Evolutionary conservation across 2,329 filamentous ascomycete genomes (phyloP).

Genomic region (Plectosphaerella cucumerina): DNA sequence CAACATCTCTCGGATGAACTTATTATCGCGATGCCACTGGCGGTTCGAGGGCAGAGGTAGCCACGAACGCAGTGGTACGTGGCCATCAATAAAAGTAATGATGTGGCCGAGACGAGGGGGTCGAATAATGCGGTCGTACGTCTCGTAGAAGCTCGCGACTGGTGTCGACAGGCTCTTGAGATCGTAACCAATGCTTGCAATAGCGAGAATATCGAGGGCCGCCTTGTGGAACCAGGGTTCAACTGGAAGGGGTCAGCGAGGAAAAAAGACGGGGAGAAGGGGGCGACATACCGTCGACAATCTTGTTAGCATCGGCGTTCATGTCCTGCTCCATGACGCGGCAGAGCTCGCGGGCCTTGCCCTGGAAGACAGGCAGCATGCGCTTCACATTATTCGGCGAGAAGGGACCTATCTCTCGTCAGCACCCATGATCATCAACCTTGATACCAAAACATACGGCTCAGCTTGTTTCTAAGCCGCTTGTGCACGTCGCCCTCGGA

Average conservation of each 20-base stretch:
- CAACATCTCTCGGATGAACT: constrained; percentile 27
- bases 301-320: constrained; percentile 10
- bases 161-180: constrained; percentile 19
- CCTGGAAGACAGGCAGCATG: constrained; percentile 30
- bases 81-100: constrained; percentile 25
- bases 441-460: constrained; percentile 7
- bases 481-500: constrained; percentile 30
- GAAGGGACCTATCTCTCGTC: constrained; percentile 23
- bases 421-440: background rate
- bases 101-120: constrained; percentile 19
- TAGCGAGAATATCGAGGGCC: constrained; percentile 28
- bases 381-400: constrained; percentile 29
- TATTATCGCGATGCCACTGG: constrained; percentile 27
- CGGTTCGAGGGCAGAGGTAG: constrained; percentile 34
- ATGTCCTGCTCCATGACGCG: constrained; percentile 23
- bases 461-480: constrained; percentile 26
- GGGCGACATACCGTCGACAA: constrained; percentile 22
- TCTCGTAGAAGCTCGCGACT: constrained; percentile 20
- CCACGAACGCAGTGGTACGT: constrained; percentile 25
- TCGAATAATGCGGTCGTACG: constrained; percentile 26
- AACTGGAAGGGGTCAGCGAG: constrained; percentile 13
- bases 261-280: background rate
- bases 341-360: constrained; percentile 23
- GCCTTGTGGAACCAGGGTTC: constrained; percentile 22
- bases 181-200: constrained; percentile 27